Evolutionary conservation across 192 early-diverging fungal species (phyloP).

Genomic region (Spizellomyces sp.): DNA sequence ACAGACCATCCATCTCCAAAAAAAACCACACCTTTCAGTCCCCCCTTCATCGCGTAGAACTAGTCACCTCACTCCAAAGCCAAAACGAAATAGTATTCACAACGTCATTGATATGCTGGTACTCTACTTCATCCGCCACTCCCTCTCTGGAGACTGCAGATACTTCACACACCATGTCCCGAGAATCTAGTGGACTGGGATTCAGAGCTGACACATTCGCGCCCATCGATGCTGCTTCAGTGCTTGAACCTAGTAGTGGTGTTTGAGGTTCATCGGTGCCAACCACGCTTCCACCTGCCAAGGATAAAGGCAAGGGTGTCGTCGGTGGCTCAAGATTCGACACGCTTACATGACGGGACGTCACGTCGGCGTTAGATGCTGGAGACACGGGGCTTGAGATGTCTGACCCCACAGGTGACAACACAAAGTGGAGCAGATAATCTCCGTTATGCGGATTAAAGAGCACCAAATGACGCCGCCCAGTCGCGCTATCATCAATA

Average conservation of each 20-base stretch:
- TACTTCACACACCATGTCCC: slow-evolving; percentile 12
- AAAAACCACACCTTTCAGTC: too few relatives aligned
- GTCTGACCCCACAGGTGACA: not conserved
- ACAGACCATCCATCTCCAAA: too few relatives aligned
- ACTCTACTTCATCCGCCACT: slow-evolving; percentile 44
- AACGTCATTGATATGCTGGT: slow-evolving; percentile 43
- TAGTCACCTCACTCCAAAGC: slow-evolving; percentile 36
- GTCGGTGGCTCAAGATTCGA: not conserved
- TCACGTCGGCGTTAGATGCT: not conserved
- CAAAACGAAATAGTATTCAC: slow-evolving; percentile 49
- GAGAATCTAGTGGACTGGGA: not conserved
- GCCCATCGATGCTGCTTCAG: too few relatives aligned
- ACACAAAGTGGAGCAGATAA: slow-evolving; percentile 48
- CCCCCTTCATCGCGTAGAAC: too few relatives aligned
- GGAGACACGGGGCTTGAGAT: not conserved
- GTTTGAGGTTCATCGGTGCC: not conserved
- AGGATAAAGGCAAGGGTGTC: not conserved
- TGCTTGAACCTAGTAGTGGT: not conserved
- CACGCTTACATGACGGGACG: not conserved
- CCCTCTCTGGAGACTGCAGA: slow-evolving; percentile 48
- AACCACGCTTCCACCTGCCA: not conserved
- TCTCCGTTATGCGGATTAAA: slow-evolving; percentile 52
- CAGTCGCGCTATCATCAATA: slow-evolving; percentile 15
- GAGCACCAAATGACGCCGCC: slow-evolving; percentile 47
- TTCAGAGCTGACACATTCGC: not conserved